Percentiles rank a stretch among this genome's conserved stretches.
These are phyloP conservation scores for Macrophomina pseudophaseolina DNA, from an alignment of 2,329 filamentous ascomycete genomes.

Conservation along the genomic window DNA sequence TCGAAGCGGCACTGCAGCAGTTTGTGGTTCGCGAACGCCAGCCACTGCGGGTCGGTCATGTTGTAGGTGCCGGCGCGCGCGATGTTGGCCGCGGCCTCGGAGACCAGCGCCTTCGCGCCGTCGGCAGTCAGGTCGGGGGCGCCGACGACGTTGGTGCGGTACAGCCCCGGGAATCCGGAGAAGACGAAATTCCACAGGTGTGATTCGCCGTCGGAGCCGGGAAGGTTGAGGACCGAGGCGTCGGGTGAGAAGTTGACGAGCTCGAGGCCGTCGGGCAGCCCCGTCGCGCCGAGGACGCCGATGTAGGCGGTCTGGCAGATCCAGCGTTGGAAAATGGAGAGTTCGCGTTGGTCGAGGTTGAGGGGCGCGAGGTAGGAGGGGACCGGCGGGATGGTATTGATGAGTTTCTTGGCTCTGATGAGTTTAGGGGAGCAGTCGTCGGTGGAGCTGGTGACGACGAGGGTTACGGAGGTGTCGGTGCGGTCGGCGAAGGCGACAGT, in stretches of 20 bases:
- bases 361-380: conserved; percentile 52
- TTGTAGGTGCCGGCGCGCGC: not conserved
- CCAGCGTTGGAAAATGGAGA: conserved; percentile 46
- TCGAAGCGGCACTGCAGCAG: conserved; percentile 35
- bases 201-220: not conserved
- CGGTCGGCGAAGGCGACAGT: not conserved
- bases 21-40: conserved; percentile 32
- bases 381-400: conserved; percentile 50
- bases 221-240: conserved; percentile 37
- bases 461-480: conserved; percentile 4
- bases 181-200: not conserved
- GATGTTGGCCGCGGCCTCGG: not conserved
- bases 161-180: conserved; percentile 30
- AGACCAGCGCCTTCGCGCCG: not conserved
- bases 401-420: conserved; percentile 48
- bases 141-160: conserved; percentile 31
- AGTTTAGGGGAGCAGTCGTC: conserved; percentile 30
- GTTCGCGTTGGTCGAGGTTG: conserved; percentile 52
- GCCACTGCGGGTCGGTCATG: conserved; percentile 27
- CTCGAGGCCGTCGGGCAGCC: conserved; percentile 38
- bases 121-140: not conserved
- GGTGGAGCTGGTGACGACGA: conserved; percentile 32
- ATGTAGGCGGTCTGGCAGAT: conserved; percentile 47
- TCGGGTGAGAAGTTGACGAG: conserved; percentile 38
- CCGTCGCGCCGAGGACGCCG: conserved; percentile 46